Percentiles rank a stretch among this genome's conserved stretches.
Conservation (phyloP, 2,329 filamentous ascomycete genomes). For the Mariannaea elegans region DNA sequence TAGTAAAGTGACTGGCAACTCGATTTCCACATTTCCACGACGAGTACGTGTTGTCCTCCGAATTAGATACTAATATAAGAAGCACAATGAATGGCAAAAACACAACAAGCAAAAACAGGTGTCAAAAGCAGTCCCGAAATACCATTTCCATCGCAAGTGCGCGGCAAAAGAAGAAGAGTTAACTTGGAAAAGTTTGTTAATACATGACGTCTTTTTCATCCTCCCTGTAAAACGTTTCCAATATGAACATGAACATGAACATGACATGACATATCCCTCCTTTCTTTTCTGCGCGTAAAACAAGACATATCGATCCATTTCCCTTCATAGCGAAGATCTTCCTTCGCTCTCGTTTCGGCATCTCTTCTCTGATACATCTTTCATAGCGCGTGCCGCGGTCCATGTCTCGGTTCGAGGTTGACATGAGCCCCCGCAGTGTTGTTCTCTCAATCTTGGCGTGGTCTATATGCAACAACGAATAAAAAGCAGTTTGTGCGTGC, state of each 20-base stretch:
- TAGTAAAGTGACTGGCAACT: no score
- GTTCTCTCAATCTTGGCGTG: slow-evolving; percentile 27
- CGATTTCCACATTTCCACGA: no score
- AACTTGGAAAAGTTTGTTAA: slow-evolving; percentile 32
- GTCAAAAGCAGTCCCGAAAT: slow-evolving; percentile 9
- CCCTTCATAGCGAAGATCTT: slow-evolving; percentile 27
- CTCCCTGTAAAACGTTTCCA: slow-evolving; percentile 29
- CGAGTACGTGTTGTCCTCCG: not conserved
- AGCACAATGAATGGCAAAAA: not conserved
- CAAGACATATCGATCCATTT: slow-evolving; percentile 27
- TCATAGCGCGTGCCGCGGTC: slow-evolving; percentile 27
- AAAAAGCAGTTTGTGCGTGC: slow-evolving; percentile 19
- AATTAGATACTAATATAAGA: no score
- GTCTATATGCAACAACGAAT: slow-evolving; percentile 38
- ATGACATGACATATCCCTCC: slow-evolving; percentile 3
- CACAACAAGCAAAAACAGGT: not conserved
- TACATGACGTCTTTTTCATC: slow-evolving; percentile 30
- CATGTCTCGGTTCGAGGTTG: slow-evolving; percentile 20
- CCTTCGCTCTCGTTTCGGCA: slow-evolving; percentile 27
- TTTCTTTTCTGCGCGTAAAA: slow-evolving; percentile 24
- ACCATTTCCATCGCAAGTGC: slow-evolving; percentile 22
- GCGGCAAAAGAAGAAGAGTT: slow-evolving; percentile 6
- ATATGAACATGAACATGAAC: no score
- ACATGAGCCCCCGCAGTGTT: not conserved
- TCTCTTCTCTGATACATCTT: slow-evolving; percentile 22